These are phyloP conservation scores for Phylloporus sp. DNA, from an alignment of 768 basidiomycete genomes.

Conservation along the genomic window DNA sequence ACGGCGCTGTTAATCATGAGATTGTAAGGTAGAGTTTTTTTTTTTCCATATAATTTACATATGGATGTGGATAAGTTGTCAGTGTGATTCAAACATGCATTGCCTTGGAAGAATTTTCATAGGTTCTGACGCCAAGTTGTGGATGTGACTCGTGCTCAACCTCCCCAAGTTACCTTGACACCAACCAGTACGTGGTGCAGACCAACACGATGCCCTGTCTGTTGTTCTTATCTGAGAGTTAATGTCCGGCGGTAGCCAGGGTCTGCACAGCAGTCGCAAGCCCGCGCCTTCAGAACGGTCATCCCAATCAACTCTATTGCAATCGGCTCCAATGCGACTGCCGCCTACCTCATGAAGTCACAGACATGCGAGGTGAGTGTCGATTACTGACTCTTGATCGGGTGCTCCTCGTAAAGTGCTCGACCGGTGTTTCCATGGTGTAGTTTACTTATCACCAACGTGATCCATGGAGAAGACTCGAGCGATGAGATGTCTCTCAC, in stretches of 20 bases:
- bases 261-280: background rate
- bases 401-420: background rate
- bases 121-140: background rate
- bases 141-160: background rate
- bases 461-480: background rate
- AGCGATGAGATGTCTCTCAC: background rate
- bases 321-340: background rate
- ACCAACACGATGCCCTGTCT: background rate
- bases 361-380: background rate
- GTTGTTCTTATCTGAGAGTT: background rate
- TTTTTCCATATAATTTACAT: constrained; percentile 10
- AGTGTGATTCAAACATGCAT: background rate
- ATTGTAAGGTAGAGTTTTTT: constrained; percentile 10
- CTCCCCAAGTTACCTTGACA: background rate
- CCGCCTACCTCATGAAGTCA: background rate
- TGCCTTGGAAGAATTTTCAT: background rate
- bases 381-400: background rate
- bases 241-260: background rate
- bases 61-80: constrained; percentile 1
- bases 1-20: constrained; percentile 14
- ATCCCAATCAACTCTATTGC: background rate
- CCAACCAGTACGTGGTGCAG: background rate
- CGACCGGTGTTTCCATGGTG: too few species aligned
- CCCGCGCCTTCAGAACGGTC: background rate
- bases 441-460: background rate